Evolutionary conservation across 768 basidiomycete genomes (phyloP), one percentile per base, ranked within the genome.

Genomic region (Trametes meyenii): DNA sequence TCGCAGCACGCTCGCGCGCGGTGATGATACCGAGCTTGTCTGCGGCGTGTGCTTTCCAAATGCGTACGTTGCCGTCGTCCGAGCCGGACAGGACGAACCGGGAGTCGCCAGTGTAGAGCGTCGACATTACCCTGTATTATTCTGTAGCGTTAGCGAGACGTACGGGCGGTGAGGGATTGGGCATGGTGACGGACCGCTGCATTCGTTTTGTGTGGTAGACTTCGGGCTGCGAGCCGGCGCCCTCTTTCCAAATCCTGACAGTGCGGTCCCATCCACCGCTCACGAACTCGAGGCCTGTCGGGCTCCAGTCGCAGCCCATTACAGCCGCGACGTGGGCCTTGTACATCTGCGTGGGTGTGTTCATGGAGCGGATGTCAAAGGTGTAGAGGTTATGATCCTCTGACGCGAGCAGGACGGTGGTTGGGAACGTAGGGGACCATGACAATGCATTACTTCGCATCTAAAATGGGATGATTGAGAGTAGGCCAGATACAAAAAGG

Each of bases 361-460:
- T 76, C 23, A 99, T 81, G 57, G 90, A 85, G 44, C 97, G 85
- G 51, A 98, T 89, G 70, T 99, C 97, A 73, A 97, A 99, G 0
- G 97, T 98, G 74, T 98, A 98, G 24, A 98, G 81, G 69, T 98
- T 97, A 77, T 98, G 96, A 70, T 98, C 96, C 79, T 98, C 97
- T 0, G 96, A 98, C n/a, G 93, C 97, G 7, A 98, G 84, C 8
- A 99, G 84, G 40, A 98, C 77, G 3, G 88, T 80, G 0, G 96
- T 98, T 3, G 97, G 97, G 71, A 95, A 89, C 0, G 94, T 96
- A 0, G 97, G 97, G 29, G 94, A 98, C 96, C 96, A 99, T 14
- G 94, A 83, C 1, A 99, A 81, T 8, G 90, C 82, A 67, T 98
- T 98, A 67, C 87, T 87, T 67, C 85, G 88, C 88, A 98, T 94